A percentile compares a stretch with the other conserved stretches of the same genome.
Evolutionary conservation across 2,329 filamentous ascomycete genomes (phyloP).

Genomic region (Neurospora sp.): DNA sequence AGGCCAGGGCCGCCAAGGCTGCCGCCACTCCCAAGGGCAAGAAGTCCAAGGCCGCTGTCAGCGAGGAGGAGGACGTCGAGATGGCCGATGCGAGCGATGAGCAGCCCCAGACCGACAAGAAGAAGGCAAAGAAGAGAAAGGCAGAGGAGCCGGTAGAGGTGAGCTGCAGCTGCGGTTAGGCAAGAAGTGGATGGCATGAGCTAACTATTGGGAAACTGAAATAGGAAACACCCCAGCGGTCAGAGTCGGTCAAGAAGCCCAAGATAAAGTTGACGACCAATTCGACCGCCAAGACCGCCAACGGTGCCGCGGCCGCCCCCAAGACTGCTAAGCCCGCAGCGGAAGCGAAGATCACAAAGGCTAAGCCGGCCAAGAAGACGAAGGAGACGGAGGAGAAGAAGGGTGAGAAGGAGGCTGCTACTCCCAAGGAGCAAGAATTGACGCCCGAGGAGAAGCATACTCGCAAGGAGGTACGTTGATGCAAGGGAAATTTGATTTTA

Average conservation of each 20-base stretch:
- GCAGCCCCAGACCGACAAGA: slow-evolving; percentile 33
- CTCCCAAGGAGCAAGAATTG: slow-evolving; percentile 46
- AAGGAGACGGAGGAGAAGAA: slow-evolving; percentile 46
- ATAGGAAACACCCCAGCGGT: slow-evolving; percentile 42
- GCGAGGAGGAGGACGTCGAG: slow-evolving; percentile 46
- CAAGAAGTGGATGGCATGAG: background rate
- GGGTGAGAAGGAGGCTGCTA: slow-evolving; percentile 34
- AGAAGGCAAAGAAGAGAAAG: slow-evolving; percentile 73
- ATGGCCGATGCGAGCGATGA: slow-evolving; percentile 52
- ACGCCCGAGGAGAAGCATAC: slow-evolving; percentile 46
- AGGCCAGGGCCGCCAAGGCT: slow-evolving; percentile 34
- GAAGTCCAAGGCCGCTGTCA: slow-evolving; percentile 40
- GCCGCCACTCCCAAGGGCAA: slow-evolving; percentile 39
- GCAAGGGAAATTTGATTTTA: background rate
- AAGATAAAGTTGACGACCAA: slow-evolving; percentile 56
- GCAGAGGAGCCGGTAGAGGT: slow-evolving; percentile 68
- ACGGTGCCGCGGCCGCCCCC: slow-evolving; percentile 42
- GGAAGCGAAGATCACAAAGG: slow-evolving; percentile 32
- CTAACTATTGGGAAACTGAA: background rate
- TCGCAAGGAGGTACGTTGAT: slow-evolving; percentile 45
- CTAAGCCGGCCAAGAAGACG: slow-evolving; percentile 42
- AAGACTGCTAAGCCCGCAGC: slow-evolving; percentile 47
- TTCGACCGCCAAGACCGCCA: slow-evolving; percentile 58
- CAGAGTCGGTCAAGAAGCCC: slow-evolving; percentile 56
- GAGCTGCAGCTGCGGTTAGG: slow-evolving; percentile 18